Percentiles rank a stretch among this genome's conserved stretches.
phyloP scores from a whole-genome alignment of 1,139 yeast genomes.

The Scheffersomyces insectosa region DNA sequence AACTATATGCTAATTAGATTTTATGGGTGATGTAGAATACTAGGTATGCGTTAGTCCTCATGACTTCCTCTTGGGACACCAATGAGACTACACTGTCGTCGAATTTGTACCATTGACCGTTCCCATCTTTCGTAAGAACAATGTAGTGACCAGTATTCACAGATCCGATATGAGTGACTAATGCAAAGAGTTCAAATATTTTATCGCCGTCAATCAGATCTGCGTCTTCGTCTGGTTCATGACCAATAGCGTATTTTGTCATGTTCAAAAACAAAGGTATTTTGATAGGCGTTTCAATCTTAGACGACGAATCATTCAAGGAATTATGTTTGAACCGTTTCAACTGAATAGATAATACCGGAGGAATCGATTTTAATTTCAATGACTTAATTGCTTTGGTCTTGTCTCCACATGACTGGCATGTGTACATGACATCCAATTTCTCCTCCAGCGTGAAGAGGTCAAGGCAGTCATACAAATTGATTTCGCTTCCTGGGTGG shows the following conservation, averaged over 20 bases:
- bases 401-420: conserved; percentile 61
- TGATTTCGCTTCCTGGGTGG: conserved; percentile 18
- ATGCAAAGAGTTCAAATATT: conserved; percentile 78
- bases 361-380: conserved; percentile 66
- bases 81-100: conserved; percentile 86
- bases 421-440: conserved; percentile 71
- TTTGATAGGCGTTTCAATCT: conserved; percentile 71
- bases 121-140: conserved; percentile 68
- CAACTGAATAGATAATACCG: conserved; percentile 78
- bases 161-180: conserved; percentile 86
- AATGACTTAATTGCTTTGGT: conserved; percentile 73
- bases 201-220: conserved; percentile 27
- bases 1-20: conserved; percentile 15
- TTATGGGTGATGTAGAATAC: conserved; percentile 70
- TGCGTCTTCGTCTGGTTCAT: conserved; percentile 14
- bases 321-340: conserved; percentile 82
- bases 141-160: conserved; percentile 95
- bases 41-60: conserved; percentile 72
- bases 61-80: conserved; percentile 64
- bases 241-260: conserved; percentile 55
- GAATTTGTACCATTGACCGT: conserved; percentile 83
- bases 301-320: conserved; percentile 56
- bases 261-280: conserved; percentile 75
- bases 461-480: conserved; percentile 65
- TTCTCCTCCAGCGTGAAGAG: conserved; percentile 77